phyloP scores from a whole-genome alignment of 1,139 yeast species.

The Candida neerlandica region DNA sequence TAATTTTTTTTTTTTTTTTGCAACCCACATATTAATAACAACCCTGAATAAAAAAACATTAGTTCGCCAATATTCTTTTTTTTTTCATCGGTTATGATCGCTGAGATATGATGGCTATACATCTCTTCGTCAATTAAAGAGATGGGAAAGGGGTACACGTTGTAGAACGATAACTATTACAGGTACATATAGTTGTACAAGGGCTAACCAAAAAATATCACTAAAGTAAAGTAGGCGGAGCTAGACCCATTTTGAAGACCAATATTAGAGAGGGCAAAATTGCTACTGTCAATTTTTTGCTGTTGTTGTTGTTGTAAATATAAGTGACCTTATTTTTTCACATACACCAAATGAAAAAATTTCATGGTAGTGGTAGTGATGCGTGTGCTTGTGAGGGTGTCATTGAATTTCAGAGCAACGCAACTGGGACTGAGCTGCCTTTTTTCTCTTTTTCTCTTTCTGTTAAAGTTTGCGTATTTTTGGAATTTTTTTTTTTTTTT shows the following conservation, averaged over 20 bases:
- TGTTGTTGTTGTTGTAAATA: no score
- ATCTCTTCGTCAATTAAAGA: background rate
- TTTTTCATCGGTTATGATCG: background rate
- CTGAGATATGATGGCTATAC: background rate
- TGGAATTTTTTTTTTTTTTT: no score
- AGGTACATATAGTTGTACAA: no score
- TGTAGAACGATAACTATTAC: background rate
- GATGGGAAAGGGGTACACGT: background rate
- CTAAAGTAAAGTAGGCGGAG: no score
- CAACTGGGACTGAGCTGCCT: background rate
- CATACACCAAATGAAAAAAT: no score
- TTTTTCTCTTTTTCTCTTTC: background rate
- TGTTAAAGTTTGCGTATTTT: background rate
- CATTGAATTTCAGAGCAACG: slow-evolving; percentile 3
- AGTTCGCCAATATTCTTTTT: background rate
- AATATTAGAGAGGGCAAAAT: no score
- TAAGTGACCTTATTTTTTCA: no score
- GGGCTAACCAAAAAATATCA: no score
- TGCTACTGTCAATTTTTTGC: no score
- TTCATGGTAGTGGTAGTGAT: no score
- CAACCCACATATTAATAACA: background rate
- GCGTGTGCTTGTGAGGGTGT: no score
- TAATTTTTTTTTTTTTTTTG: background rate
- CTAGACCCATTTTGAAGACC: no score
- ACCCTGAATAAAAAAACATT: background rate